Conservation (phyloP, 2,329 filamentous ascomycete genomes). For the Zymoseptoria crescenta region DNA sequence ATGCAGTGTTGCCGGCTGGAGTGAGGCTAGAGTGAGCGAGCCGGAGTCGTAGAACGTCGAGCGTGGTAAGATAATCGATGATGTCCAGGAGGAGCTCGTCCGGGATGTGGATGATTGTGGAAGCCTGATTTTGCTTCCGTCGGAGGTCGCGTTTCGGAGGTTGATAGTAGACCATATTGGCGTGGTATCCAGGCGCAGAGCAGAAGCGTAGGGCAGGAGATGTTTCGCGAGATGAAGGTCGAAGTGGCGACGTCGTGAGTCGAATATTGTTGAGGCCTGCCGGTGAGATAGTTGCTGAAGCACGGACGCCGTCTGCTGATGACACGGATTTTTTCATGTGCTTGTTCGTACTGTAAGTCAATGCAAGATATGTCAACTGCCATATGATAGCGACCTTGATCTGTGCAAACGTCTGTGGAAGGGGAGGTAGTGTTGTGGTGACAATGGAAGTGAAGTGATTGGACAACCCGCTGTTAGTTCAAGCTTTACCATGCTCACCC, state of each 20-base stretch:
- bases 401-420: neutral
- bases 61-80: neutral
- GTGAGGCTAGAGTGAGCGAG: slow-evolving; percentile 1
- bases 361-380: neutral
- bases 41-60: slow-evolving; percentile 2
- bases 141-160: neutral
- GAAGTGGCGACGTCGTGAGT: no score
- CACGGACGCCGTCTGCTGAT: neutral
- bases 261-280: neutral
- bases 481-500: neutral
- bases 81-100: slow-evolving; percentile 10
- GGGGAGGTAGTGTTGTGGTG: neutral
- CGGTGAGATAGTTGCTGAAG: neutral
- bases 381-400: neutral
- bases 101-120: slow-evolving; percentile 7
- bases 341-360: neutral
- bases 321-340: neutral
- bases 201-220: no score
- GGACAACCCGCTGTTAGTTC: neutral
- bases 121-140: neutral
- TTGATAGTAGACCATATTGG: slow-evolving; percentile 8
- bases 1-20: neutral
- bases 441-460: neutral
- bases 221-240: neutral
- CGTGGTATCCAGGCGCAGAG: no score